These are phyloP conservation scores for Fagus crenata DNA, from an alignment of 306 rosid genomes.

Conservation along the genomic window DNA sequence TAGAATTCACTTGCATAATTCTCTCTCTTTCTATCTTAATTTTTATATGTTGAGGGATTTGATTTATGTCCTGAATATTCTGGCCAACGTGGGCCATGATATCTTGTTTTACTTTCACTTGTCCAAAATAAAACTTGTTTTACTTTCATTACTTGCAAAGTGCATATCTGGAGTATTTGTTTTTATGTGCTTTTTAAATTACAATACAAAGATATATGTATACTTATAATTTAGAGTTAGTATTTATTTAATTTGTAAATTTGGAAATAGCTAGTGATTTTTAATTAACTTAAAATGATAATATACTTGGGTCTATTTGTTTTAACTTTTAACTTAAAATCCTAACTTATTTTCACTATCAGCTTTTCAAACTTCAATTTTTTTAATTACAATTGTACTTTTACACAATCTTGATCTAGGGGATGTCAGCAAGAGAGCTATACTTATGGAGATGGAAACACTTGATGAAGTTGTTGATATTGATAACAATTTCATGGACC, in stretches of 20 bases:
- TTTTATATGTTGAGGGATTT: not conserved
- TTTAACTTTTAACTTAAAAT: too few relatives aligned
- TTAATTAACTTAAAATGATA: too few relatives aligned
- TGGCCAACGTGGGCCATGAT: conserved; percentile 12
- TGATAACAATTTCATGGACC: conserved; percentile 42
- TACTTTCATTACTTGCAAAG: not conserved
- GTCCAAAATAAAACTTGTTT: not conserved
- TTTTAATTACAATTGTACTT: too few relatives aligned
- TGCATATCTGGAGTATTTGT: conserved; percentile 13
- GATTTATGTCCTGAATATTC: conserved; percentile 1
- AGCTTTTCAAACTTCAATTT: too few relatives aligned
- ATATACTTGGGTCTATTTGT: too few relatives aligned
- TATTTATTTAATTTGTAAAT: too few relatives aligned
- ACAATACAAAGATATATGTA: too few relatives aligned
- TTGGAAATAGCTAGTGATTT: too few relatives aligned
- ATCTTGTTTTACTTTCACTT: not conserved
- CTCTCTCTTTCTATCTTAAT: not conserved
- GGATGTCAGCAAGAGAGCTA: conserved; percentile 18
- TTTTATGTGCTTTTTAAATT: not conserved
- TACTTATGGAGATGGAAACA: conserved; percentile 22
- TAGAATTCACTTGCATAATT: conserved; percentile 1
- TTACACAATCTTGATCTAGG: conserved; percentile 34
- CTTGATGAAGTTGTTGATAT: conserved; percentile 36
- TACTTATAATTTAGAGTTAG: too few relatives aligned
- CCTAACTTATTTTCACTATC: too few relatives aligned